Evolutionary conservation across 2,329 filamentous ascomycete genomes (phyloP), one percentile per base, ranked within the genome.

Genomic region (Apiospora sp.): DNA sequence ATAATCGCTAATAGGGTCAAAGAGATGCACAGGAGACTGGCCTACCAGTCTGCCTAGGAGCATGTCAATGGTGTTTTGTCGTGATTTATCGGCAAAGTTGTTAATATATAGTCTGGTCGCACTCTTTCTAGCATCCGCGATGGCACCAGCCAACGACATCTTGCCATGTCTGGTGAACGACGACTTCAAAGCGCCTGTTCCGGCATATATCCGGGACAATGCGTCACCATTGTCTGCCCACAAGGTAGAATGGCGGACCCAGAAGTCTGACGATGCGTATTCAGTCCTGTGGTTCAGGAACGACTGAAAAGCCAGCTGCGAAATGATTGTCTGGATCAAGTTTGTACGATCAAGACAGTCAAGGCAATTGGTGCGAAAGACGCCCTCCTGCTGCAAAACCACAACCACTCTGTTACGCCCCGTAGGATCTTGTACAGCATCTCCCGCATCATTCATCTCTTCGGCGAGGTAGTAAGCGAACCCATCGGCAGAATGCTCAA

Each of bases 221-320:
- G 93, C 93, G 84, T 99, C 96, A 30, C 96, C 96, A 79, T 98
- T 98, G 82, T 99, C 96, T 46, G 96, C 96, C 96, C 96, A 99
- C 1, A 99, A 87, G 74, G 91, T 96, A 12, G 94, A 95, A 83
- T 99, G 96, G 68, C 94, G 89, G 84, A 94, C 92, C 93, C 95
- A 98, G 78, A 98, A 95, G 79, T 98, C 95, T 0, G 92, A 89
- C 13, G 88, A 87, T 0, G 93, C 92, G 74, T 86, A 87, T 75
- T 94, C 91, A 37, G 88, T 89, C 73, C 92, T 88, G 76, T 97
- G 94, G 19, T 84, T 84, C 4, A 99, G 84, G 77, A 98, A 98
- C 0, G 92, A 87, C 80, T 98, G 94, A 27, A 98, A 87, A 0
- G 95, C 94, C 93, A 98, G 95, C 78, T 95, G 93, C 72, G 95